Conservation (phyloP, 192 early-diverging fungal species). For the Pecoramyces ruminantium region DNA sequence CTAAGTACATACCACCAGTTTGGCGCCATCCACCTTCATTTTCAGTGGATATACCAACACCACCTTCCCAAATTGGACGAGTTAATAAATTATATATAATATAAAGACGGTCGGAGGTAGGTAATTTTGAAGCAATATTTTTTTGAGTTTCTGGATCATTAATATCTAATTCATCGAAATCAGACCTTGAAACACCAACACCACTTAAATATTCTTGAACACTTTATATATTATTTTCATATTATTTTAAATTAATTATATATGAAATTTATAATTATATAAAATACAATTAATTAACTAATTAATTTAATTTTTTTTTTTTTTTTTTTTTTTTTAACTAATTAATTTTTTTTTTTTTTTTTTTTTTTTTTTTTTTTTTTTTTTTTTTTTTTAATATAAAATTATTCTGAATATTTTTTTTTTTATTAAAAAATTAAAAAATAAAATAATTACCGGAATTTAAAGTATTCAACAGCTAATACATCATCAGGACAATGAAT, state of each 20-base stretch:
- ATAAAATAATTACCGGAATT: not conserved
- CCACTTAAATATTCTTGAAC: not conserved
- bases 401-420: too few species aligned
- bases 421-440: too few species aligned
- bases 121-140: not conserved
- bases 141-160: not conserved
- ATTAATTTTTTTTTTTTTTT: too few species aligned
- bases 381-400: too few species aligned
- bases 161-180: not conserved
- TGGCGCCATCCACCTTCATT: slow-evolving; percentile 17
- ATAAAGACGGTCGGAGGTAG: slow-evolving; percentile 34
- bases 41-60: slow-evolving; percentile 35
- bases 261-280: too few species aligned
- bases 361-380: too few species aligned
- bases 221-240: too few species aligned
- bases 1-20: slow-evolving; percentile 23
- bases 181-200: not conserved
- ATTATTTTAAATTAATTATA: too few species aligned
- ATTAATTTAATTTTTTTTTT: too few species aligned
- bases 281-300: too few species aligned
- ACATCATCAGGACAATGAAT: not conserved
- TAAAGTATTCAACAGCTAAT: not conserved
- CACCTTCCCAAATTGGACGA: slow-evolving; percentile 27
- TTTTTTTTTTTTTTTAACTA: too few species aligned
- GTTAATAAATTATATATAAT: slow-evolving; percentile 48